Conservation (phyloP, 176 grass and related monocot species). For the Carex myosuroides region DNA sequence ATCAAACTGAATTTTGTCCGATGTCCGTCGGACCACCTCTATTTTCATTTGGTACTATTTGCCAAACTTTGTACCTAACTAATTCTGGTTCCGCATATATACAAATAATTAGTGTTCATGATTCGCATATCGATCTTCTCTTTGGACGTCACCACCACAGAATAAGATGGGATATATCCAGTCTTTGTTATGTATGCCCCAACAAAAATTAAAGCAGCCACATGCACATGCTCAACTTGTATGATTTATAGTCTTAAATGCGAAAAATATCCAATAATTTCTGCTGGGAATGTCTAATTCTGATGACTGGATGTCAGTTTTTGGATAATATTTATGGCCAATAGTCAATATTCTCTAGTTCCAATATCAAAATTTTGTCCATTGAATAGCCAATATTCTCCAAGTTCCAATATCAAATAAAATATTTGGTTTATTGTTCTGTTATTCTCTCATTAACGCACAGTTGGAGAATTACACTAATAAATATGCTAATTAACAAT, state of each 20-base stretch:
- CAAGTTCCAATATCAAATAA: too few relatives aligned
- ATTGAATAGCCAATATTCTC: neutral
- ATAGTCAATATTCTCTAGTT: neutral
- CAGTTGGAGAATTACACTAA: neutral
- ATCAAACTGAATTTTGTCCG: too few relatives aligned
- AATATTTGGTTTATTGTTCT: neutral
- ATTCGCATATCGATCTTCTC: neutral
- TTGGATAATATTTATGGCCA: neutral
- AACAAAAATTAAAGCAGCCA: neutral
- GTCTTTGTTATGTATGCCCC: conserved; percentile 5
- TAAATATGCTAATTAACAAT: neutral
- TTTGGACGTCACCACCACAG: neutral
- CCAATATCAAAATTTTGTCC: neutral
- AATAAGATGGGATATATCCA: neutral
- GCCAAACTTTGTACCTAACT: conserved; percentile 1
- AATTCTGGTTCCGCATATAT: neutral
- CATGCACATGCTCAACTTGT: conserved; percentile 10
- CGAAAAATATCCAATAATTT: neutral
- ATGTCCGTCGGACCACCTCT: too few relatives aligned
- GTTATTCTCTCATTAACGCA: neutral
- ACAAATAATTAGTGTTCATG: neutral
- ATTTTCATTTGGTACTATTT: neutral
- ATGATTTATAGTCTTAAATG: conserved; percentile 10
- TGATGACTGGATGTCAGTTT: neutral
- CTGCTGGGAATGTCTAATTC: neutral